Percentiles rank a stretch among this genome's conserved stretches.
phyloP scores from a whole-genome alignment of 306 rosid species.

The Cicer arietinum region DNA sequence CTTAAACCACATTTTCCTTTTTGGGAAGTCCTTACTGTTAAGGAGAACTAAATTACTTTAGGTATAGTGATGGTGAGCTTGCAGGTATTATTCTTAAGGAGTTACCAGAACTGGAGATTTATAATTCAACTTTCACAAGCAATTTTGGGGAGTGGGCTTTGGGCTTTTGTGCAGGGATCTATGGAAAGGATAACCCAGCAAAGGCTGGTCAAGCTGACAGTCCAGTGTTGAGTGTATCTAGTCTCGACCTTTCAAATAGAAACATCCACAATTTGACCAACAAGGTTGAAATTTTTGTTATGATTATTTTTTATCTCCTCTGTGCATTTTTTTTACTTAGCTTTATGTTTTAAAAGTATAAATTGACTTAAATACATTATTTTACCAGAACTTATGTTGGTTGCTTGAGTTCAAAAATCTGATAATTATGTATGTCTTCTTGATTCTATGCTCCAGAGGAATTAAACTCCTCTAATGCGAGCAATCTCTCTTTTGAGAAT shows the following conservation, averaged over 20 bases:
- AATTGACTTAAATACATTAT: constrained; percentile 9
- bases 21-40: constrained; percentile 3
- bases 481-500: too few species aligned
- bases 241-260: constrained; percentile 83
- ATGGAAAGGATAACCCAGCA: constrained; percentile 76
- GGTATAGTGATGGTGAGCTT: constrained; percentile 60
- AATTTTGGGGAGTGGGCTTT: constrained; percentile 80
- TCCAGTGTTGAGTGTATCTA: constrained; percentile 55
- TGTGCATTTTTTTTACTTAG: constrained; percentile 20
- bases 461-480: too few species aligned
- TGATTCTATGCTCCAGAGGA: background rate
- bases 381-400: background rate
- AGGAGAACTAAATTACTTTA: constrained; percentile 40
- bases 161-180: constrained; percentile 87
- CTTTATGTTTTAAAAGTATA: background rate
- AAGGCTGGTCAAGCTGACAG: constrained; percentile 52
- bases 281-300: constrained; percentile 53
- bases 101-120: constrained; percentile 72
- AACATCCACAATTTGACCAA: constrained; percentile 68
- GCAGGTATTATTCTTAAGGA: constrained; percentile 55
- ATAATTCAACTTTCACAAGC: constrained; percentile 71
- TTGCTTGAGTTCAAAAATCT: constrained; percentile 34
- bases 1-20: background rate
- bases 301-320: constrained; percentile 30
- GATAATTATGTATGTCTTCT: constrained; percentile 15